Evolutionary conservation across 257 asterid species (phyloP).

Genomic region (Solanum medicagineum): DNA sequence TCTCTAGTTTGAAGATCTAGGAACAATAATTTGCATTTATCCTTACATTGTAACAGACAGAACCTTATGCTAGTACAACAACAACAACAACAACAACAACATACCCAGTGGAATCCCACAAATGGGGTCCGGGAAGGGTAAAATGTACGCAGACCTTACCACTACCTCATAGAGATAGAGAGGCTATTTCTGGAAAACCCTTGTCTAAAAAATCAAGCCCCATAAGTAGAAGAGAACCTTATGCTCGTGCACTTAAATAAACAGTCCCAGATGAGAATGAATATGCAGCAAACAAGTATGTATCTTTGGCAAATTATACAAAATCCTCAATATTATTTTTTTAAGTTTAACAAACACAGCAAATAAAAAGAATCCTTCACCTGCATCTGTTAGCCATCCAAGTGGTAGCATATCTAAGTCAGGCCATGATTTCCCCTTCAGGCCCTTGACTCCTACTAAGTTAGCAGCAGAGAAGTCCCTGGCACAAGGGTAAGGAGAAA

Average conservation of each 20-base stretch:
- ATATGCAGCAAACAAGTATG: background rate
- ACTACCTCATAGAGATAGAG: too few species aligned
- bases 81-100: too few species aligned
- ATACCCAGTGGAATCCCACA: too few species aligned
- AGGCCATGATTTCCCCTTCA: conserved; percentile 90
- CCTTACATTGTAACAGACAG: background rate
- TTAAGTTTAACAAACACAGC: background rate
- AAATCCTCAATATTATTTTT: background rate
- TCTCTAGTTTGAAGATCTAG: background rate
- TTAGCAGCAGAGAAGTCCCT: conserved; percentile 75
- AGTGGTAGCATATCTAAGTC: conserved; percentile 97
- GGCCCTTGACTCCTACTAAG: conserved; percentile 70
- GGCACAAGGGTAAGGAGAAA: background rate
- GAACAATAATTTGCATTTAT: background rate
- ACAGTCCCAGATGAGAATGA: background rate
- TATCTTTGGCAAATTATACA: background rate
- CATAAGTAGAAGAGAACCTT: background rate
- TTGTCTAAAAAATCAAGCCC: too few species aligned
- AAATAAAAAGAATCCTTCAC: conserved; percentile 13
- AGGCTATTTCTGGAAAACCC: too few species aligned
- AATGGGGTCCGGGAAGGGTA: too few species aligned
- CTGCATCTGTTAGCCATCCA: conserved; percentile 82
- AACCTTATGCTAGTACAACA: background rate
- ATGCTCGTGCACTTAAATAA: background rate
- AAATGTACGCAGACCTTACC: too few species aligned